Evolutionary conservation across 768 basidiomycete species (phyloP).

Genomic region (Leucocoprinus birnbaumii): DNA sequence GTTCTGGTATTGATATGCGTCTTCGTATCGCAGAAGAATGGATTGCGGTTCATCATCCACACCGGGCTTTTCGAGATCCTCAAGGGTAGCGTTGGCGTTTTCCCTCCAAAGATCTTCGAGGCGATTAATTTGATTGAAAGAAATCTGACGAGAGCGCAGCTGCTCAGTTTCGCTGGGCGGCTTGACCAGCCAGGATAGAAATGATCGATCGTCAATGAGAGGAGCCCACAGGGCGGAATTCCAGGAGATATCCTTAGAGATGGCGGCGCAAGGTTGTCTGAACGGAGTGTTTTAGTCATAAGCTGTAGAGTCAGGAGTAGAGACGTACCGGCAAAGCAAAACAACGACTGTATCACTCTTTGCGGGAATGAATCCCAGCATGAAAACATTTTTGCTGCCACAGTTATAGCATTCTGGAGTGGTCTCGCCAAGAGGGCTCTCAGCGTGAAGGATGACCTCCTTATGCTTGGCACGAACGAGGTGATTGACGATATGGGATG

Average conservation of each 20-base stretch:
- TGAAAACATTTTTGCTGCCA: conserved; percentile 98
- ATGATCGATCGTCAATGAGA: conserved; percentile 96
- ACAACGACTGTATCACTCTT: conserved; percentile 99
- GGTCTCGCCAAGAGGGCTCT: conserved; percentile 94
- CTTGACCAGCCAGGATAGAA: conserved; percentile 99
- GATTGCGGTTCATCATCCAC: conserved; percentile 98
- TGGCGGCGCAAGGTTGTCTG: conserved; percentile 96
- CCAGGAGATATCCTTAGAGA: conserved; percentile 98
- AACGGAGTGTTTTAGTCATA: conserved; percentile 5
- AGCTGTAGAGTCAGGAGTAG: conserved; percentile 6
- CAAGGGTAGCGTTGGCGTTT: conserved; percentile 89
- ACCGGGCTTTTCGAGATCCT: conserved; percentile 96
- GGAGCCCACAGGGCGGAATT: conserved; percentile 98
- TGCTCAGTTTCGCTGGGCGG: conserved; percentile 96
- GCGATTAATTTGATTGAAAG: conserved; percentile 94
- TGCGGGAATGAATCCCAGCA: conserved; percentile 98
- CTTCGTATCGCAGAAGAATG: conserved; percentile 89
- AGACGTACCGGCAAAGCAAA: conserved; percentile 84
- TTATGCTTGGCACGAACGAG: conserved; percentile 99
- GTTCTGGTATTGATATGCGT: conserved; percentile 99
- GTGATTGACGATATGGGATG: conserved; percentile 99
- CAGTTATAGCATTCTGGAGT: conserved; percentile 99
- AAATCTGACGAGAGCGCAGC: conserved; percentile 93
- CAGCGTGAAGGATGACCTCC: conserved; percentile 95
- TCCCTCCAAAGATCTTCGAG: conserved; percentile 98